Base-by-base conservation (phyloP, 176 grass and related monocot species). In the Oryza glumipatula region DNA sequence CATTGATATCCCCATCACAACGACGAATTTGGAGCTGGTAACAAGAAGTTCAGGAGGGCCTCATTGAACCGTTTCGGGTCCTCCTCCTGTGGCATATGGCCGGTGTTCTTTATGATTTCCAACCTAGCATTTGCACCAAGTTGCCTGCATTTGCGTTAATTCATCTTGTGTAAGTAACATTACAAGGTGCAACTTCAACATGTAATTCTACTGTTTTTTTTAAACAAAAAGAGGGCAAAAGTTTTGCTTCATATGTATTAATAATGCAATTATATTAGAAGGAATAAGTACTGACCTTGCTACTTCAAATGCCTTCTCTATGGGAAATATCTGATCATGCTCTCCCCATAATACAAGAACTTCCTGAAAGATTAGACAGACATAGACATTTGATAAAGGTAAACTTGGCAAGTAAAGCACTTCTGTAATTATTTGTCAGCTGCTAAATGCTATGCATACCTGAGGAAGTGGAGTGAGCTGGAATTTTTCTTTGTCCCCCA, bases 261-360 rank as follows among this genome's bases (percentile, higher is more conserved):
- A 41, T 39, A 45, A 0, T 23, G 44, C 23, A 58, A 60, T 48
- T 38, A 67, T 32, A 32, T 32, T 32, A 32, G 30, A 32, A 32
- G 30, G 30, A 32, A 32, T 3, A 54, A 63, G 35, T 32, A 70
- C 79, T 89, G 63, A 97, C 95, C 86, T 93, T 45, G 86, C 46
- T 23, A 97, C 77, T 67, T 91, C 21, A 58, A 79, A 69, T 1
- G 82, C 95, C 74, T 94, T 97, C 26, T 91, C 86, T 79, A 94
- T 51, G 21, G 90, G 95, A 46, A 94, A 97, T 71, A 97, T 87
- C 78, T 89, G 90, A 41, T 97, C 95, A 45, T 94, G 86, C 72
- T 94, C 95, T 76, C 95, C 95, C 95, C 95, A 97, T 4, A 97
- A 70, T 58, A 97, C 86, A 43, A 97, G 78, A 75, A 97, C 92